Conservation (phyloP, 1,284 basidiomycete genomes). For the Mycosarcoma maydis region DNA sequence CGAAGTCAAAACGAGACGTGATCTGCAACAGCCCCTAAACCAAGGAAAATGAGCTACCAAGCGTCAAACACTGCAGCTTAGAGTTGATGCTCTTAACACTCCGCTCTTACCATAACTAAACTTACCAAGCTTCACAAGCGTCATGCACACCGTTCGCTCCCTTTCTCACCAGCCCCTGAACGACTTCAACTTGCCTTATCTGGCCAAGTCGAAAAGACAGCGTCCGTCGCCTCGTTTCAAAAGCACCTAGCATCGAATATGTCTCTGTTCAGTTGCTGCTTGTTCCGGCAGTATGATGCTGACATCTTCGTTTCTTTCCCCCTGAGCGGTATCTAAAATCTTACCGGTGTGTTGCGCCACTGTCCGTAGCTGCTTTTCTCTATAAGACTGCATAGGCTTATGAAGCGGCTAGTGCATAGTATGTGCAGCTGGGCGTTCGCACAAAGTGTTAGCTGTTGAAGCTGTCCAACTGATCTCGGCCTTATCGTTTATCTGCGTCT, state of each 20-base stretch:
- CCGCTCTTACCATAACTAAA: conserved; percentile 11
- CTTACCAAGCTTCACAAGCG: no score
- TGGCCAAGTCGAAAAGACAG: no score
- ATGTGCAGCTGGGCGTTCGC: not conserved
- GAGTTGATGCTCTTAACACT: conserved; percentile 10
- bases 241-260: no score
- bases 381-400: no score
- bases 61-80: conserved; percentile 2
- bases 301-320: no score
- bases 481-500: not conserved
- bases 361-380: no score
- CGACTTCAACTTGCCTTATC: not conserved
- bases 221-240: no score
- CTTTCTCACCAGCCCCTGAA: conserved; percentile 23
- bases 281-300: no score
- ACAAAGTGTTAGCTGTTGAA: not conserved
- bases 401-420: not conserved
- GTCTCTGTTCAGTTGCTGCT: no score
- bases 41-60: not conserved
- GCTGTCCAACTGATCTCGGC: not conserved
- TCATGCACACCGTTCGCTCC: not conserved
- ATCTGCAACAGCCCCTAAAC: not conserved
- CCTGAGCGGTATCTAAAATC: no score
- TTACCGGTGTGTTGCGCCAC: no score
- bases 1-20: not conserved